phyloP scores from a whole-genome alignment of 805 yeast genomes.

The Starmerella roubikii region DNA sequence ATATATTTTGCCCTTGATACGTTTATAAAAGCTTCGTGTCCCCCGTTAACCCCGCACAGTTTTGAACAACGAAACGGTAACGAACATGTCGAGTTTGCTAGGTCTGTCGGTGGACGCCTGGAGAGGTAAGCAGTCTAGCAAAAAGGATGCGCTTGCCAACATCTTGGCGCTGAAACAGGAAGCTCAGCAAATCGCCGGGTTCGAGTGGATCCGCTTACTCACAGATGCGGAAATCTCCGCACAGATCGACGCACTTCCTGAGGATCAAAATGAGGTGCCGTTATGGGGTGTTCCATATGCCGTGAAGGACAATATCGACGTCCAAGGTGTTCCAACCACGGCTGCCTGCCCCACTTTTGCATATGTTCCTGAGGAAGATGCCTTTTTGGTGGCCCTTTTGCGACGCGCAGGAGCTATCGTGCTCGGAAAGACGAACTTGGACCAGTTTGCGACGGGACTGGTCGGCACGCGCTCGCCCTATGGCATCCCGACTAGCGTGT shows the following conservation, averaged over 20 bases:
- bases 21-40: not conserved
- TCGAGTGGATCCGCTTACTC: constrained; percentile 86
- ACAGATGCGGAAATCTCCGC: constrained; percentile 45
- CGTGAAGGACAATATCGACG: constrained; percentile 90
- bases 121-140: constrained; percentile 10
- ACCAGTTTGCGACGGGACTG: constrained; percentile 94
- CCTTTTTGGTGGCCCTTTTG: constrained; percentile 60
- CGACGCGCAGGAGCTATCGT: constrained; percentile 85
- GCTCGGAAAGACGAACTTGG: constrained; percentile 87
- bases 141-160: constrained; percentile 5
- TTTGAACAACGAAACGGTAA: too few species aligned
- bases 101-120: constrained; percentile 16
- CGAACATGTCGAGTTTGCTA: constrained; percentile 2
- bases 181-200: constrained; percentile 1
- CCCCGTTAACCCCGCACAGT: too few species aligned
- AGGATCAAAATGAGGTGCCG: constrained; percentile 28
- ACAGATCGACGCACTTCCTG: constrained; percentile 58
- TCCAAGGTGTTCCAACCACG: constrained; percentile 65
- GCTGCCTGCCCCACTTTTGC: constrained; percentile 88
- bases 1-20: too few species aligned
- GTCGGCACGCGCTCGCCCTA: constrained; percentile 94
- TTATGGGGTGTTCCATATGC: constrained; percentile 93
- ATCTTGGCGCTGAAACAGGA: constrained; percentile 4
- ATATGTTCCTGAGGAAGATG: constrained; percentile 55
- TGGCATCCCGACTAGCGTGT: constrained; percentile 75